Base-by-base conservation (phyloP, 2,329 filamentous ascomycete genomes). In the Epicoccum sorghinum region DNA sequence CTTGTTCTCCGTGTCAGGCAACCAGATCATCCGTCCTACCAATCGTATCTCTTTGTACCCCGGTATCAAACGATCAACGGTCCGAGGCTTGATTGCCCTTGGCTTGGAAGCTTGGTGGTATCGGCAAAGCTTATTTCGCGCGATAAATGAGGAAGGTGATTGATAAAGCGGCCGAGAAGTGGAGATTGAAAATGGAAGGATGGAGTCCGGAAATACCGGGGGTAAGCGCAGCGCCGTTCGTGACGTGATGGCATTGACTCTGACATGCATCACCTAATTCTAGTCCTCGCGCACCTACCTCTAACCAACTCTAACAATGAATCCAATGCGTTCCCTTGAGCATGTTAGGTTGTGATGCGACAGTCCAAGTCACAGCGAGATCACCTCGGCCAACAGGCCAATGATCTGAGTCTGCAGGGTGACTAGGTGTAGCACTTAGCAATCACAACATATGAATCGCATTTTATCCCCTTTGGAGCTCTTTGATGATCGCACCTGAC, bases 21-120 rank as follows among this genome's bases (percentile, higher is more conserved):
- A 18, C 24, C 29, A 24, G 36, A 29, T 24, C n/a, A n/a, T 10
- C 10, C 4, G 6, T 32, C 5, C 27, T 35, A 18, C 50, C 39
- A 53, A 53, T 53, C 33, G 33, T 33, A 35, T 36, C 14, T 18
- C 10, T 3, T 7, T 6, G 27, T 4, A 47, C 33, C 39, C 39
- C 8, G 4, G 25, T 25, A 13, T 32, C n/a, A 37, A 33, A 24
- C 27, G 18, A 12, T 22, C 7, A 22, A 33, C 10, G 25, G 33
- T 18, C 27, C 25, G 50, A 39, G 42, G 50, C 43, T 52, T 52
- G 50, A 39, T 42, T 47, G 24, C 9, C 24, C 46, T 50, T 50
- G 46, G 40, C 41, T 55, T 37, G 4, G 18, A 35, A 38, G 47
- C 52, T 47, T 46, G 37, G 42, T 47, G 5, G 39, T 36, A 25